phyloP scores from a whole-genome alignment of 768 basidiomycete genomes.

The Filobasidium floriforme region DNA sequence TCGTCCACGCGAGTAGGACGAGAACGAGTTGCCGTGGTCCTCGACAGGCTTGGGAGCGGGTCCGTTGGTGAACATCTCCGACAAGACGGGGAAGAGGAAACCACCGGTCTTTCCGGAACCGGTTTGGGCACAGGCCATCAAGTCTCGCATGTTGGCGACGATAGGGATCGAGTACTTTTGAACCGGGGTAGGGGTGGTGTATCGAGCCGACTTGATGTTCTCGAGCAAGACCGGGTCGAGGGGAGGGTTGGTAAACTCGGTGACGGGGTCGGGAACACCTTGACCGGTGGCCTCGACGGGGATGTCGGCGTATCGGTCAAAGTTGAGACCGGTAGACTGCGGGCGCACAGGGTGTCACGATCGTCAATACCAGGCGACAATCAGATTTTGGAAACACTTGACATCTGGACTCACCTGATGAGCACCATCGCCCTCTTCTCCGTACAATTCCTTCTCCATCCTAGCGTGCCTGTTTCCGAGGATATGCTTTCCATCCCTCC shows the following conservation, averaged over 20 bases:
- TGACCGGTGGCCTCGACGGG: constrained; percentile 97
- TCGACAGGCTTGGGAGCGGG: constrained; percentile 64
- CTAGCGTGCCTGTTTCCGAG: constrained; percentile 75
- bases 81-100: constrained; percentile 98
- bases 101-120: constrained; percentile 99
- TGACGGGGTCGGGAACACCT: constrained; percentile 91
- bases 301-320: constrained; percentile 99
- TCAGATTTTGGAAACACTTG: neutral
- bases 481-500: constrained; percentile 84
- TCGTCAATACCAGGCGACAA: neutral
- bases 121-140: constrained; percentile 60
- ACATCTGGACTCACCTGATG: constrained; percentile 35
- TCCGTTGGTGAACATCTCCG: constrained; percentile 76
- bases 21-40: constrained; percentile 46
- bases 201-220: constrained; percentile 87
- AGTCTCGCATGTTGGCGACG: constrained; percentile 63
- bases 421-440: constrained; percentile 63
- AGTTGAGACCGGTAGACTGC: constrained; percentile 96
- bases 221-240: constrained; percentile 88
- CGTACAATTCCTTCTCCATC: constrained; percentile 92
- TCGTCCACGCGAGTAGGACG: constrained; percentile 58
- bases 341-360: constrained; percentile 8
- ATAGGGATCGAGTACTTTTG: constrained; percentile 99
- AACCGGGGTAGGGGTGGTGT: constrained; percentile 92
- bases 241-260: constrained; percentile 75